Evolutionary conservation across 805 yeast genomes (phyloP).

Genomic region (Ogataea haglerorum): DNA sequence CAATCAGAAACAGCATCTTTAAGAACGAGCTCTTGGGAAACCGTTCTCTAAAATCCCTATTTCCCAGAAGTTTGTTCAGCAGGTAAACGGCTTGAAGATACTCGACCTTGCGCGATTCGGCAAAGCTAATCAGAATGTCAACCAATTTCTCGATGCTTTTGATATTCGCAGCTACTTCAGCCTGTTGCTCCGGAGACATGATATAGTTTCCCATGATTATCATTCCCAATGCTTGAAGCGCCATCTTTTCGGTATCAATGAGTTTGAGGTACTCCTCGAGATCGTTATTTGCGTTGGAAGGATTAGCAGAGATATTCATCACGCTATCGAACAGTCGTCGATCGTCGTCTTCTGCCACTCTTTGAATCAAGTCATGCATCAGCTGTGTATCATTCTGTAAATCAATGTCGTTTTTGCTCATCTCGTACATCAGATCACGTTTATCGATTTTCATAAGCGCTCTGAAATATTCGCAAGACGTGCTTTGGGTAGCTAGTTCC

Average conservation of each 20-base stretch:
- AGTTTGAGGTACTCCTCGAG: constrained; percentile 9
- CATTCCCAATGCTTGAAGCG: constrained; percentile 13
- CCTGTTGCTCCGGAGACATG: constrained; percentile 9
- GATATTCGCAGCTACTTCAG: constrained; percentile 1
- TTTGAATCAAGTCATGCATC: constrained; percentile 4
- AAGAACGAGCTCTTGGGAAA: not conserved
- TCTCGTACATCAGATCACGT: constrained; percentile 4
- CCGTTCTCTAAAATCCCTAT: not conserved
- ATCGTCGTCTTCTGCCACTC: not conserved
- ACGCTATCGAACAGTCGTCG: constrained; percentile 9
- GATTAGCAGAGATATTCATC: constrained; percentile 18
- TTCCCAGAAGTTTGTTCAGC: constrained; percentile 16
- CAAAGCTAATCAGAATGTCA: not conserved
- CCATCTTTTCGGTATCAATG: not conserved
- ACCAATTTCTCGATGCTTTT: constrained; percentile 4
- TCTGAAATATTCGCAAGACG: not conserved
- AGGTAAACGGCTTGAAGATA: constrained; percentile 8
- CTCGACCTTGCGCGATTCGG: not conserved
- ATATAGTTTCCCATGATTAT: constrained; percentile 19
- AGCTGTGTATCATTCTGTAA: constrained; percentile 8
- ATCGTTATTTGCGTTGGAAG: constrained; percentile 12
- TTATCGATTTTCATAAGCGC: not conserved
- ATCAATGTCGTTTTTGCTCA: constrained; percentile 11
- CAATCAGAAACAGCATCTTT: not conserved
- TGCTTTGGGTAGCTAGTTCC: constrained; percentile 5